Conservation (phyloP, 2,329 filamentous ascomycete species). For the Hymenoscyphus fructigenus region DNA sequence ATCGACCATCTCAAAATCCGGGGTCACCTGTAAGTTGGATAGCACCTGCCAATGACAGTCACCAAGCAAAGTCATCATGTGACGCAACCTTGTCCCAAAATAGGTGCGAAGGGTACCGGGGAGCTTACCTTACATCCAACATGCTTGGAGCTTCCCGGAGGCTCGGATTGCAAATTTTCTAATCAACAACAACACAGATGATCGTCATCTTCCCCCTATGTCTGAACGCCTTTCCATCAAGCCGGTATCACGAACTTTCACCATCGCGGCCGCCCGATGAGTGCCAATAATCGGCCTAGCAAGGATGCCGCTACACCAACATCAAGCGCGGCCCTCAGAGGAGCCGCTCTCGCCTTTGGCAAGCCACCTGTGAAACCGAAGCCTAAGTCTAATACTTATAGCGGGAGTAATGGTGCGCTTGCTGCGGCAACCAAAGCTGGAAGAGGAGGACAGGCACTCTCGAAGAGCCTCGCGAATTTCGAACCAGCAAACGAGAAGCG, state of each 20-base stretch:
- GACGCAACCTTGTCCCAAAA: slow-evolving; percentile 1
- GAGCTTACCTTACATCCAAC: background rate
- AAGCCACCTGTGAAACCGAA: slow-evolving; percentile 44
- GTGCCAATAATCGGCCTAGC: slow-evolving; percentile 11
- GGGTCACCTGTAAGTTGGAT: background rate
- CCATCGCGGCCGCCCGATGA: slow-evolving; percentile 18
- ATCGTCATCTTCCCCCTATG: background rate
- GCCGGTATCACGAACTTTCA: slow-evolving; percentile 25
- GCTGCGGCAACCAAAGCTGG: slow-evolving; percentile 45
- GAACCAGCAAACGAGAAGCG: slow-evolving; percentile 4
- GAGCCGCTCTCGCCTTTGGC: slow-evolving; percentile 48
- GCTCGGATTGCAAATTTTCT: background rate
- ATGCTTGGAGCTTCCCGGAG: slow-evolving; percentile 3
- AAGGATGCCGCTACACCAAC: slow-evolving; percentile 20
- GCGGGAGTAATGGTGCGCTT: slow-evolving; percentile 44
- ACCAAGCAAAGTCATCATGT: background rate
- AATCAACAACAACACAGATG: slow-evolving; percentile 1
- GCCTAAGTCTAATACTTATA: slow-evolving; percentile 39
- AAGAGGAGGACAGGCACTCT: slow-evolving; percentile 10
- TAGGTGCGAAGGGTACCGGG: background rate
- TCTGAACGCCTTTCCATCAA: slow-evolving; percentile 6
- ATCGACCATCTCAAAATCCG: background rate
- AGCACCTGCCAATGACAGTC: background rate
- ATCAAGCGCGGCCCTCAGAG: slow-evolving; percentile 46
- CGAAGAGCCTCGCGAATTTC: slow-evolving; percentile 12